These are phyloP conservation scores for Conoideocrella luteorostrata DNA, from an alignment of 2,329 filamentous ascomycete species.

Conservation along the genomic window DNA sequence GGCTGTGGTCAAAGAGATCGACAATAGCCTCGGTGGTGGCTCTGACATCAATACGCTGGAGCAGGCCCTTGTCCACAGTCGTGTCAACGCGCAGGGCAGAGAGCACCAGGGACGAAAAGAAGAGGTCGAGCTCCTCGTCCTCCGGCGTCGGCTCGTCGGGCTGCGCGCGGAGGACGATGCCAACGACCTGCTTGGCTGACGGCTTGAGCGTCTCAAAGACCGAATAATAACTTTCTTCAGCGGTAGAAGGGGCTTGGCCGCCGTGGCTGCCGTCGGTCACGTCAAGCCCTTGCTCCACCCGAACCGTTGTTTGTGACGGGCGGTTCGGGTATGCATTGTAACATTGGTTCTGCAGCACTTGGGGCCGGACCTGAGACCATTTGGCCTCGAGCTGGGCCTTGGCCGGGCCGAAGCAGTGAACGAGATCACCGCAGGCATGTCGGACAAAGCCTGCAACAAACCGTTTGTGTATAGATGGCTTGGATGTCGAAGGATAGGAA, in stretches of 20 bases:
- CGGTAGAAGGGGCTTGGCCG: not conserved
- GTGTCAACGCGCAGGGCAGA: slow-evolving; percentile 1
- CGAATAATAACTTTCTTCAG: not conserved
- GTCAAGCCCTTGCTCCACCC: not conserved
- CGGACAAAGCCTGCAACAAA: slow-evolving; percentile 11
- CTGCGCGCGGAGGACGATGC: slow-evolving; percentile 5
- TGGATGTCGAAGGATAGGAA: not conserved
- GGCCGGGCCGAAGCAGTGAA: slow-evolving; percentile 8
- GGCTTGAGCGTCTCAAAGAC: slow-evolving; percentile 1
- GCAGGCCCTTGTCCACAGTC: not conserved
- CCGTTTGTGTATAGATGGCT: slow-evolving; percentile 5
- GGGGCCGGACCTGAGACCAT: slow-evolving; percentile 7
- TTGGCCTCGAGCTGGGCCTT: not conserved
- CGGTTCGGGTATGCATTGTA: slow-evolving; percentile 3
- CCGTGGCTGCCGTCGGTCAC: not conserved
- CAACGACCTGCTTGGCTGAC: slow-evolving; percentile 1
- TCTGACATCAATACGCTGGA: not conserved
- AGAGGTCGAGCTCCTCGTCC: slow-evolving; percentile 1
- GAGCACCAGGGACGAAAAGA: slow-evolving; percentile 9
- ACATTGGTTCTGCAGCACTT: slow-evolving; percentile 4
- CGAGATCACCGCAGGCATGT: slow-evolving; percentile 5
- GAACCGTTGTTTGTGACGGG: not conserved
- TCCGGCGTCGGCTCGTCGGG: not conserved
- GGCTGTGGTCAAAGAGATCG: slow-evolving; percentile 17
- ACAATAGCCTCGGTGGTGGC: slow-evolving; percentile 10